phyloP scores from a whole-genome alignment of 768 basidiomycete genomes.

The Lepiota brunneoincarnata region DNA sequence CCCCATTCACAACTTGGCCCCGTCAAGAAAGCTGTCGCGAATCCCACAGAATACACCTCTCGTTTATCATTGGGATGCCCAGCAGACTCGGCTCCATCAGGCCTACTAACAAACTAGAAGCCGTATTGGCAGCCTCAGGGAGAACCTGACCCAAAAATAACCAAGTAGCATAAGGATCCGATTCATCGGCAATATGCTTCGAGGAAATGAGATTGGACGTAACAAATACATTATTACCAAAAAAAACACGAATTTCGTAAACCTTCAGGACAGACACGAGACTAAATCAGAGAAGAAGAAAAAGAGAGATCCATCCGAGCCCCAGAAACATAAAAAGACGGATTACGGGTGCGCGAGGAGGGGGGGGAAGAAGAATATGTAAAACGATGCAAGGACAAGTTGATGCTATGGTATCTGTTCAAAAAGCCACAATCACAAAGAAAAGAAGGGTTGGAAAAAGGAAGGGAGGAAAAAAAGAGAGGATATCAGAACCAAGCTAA shows the following conservation, averaged over 20 bases:
- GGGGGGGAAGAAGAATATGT: background rate
- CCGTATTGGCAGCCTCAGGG: no score
- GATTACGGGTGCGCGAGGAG: background rate
- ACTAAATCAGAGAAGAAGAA: background rate
- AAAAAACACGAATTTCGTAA: background rate
- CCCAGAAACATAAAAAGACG: background rate
- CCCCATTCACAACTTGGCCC: no score
- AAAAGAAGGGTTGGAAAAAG: background rate
- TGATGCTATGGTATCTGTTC: slow-evolving; percentile 1
- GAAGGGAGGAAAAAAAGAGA: background rate
- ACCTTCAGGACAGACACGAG: background rate
- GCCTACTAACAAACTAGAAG: no score
- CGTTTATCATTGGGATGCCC: no score
- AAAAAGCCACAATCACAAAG: background rate
- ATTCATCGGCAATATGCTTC: no score
- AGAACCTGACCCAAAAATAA: no score
- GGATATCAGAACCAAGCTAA: background rate
- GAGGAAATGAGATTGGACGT: background rate
- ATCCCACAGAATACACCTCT: no score
- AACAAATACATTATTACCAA: slow-evolving; percentile 4
- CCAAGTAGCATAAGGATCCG: no score
- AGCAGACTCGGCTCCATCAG: no score
- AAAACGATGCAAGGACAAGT: background rate
- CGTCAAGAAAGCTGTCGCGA: no score
- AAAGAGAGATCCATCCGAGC: background rate